Conservation (phyloP, 2,329 filamentous ascomycete species). For the Lachnellula subtilissima region DNA sequence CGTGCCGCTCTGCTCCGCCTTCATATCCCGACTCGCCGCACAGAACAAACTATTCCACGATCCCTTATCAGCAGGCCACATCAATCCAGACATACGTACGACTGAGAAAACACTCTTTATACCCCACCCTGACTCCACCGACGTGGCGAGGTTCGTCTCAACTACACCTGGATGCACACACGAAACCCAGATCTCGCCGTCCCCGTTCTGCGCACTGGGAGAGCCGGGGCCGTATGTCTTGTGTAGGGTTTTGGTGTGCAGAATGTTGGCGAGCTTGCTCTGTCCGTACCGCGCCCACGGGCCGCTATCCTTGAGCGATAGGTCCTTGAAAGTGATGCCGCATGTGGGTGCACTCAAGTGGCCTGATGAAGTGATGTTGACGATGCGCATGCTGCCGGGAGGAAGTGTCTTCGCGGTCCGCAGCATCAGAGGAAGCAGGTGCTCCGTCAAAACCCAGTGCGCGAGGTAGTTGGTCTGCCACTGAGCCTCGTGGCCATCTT, state of each 20-base stretch:
- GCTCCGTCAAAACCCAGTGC: conserved; percentile 19
- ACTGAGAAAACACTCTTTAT: conserved; percentile 12
- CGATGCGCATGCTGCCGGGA: conserved; percentile 16
- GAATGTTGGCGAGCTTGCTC: conserved; percentile 41
- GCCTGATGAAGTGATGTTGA: conserved; percentile 17
- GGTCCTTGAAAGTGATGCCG: conserved; percentile 18
- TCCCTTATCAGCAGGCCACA: conserved; percentile 29
- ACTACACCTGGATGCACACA: conserved; percentile 38
- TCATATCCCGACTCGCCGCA: conserved; percentile 35
- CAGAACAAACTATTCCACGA: conserved; percentile 36
- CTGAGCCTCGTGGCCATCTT: conserved; percentile 35
- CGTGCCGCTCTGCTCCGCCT: conserved; percentile 33
- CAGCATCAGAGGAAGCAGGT: conserved; percentile 15
- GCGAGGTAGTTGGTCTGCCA: conserved; percentile 28
- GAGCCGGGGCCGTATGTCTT: conserved; percentile 32
- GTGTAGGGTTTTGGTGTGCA: conserved; percentile 36
- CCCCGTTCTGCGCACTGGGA: conserved; percentile 20
- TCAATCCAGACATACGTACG: conserved; percentile 16
- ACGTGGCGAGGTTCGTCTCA: conserved; percentile 23
- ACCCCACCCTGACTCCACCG: conserved; percentile 13
- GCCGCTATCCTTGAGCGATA: conserved; percentile 30
- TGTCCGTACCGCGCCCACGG: conserved; percentile 39
- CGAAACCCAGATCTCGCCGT: conserved; percentile 35
- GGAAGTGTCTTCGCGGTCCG: conserved; percentile 10
- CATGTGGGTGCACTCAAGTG: conserved; percentile 14